Conservation (phyloP, 129 eudicot genomes). For the Helianthus tuberosus region DNA sequence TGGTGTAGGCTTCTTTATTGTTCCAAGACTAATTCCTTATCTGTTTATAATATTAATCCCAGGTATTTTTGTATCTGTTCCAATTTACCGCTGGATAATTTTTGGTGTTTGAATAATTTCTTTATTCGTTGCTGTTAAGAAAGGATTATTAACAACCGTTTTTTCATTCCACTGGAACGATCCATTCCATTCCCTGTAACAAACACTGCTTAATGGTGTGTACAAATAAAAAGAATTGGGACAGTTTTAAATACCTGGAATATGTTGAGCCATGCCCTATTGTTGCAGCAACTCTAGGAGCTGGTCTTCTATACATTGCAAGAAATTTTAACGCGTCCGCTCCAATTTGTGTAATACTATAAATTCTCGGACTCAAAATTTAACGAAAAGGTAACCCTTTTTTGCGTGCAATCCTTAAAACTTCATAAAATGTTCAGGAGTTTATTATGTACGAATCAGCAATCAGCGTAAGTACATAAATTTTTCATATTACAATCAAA, state of each 20-base stretch:
- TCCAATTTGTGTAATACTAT: slow-evolving; percentile 67
- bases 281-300: slow-evolving; percentile 77
- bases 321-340: slow-evolving; percentile 90
- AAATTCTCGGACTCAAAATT: too few species aligned
- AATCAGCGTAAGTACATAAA: background rate
- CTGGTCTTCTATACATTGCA: slow-evolving; percentile 77
- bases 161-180: background rate
- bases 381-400: too few species aligned
- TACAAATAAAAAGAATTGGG: background rate
- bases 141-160: too few species aligned
- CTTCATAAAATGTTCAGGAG: too few species aligned
- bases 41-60: too few species aligned
- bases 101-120: too few species aligned
- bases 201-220: background rate
- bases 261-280: slow-evolving; percentile 91
- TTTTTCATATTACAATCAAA: slow-evolving; percentile 72
- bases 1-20: too few species aligned
- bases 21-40: too few species aligned
- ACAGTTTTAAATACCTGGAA: slow-evolving; percentile 59
- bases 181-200: background rate
- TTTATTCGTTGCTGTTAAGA: too few species aligned
- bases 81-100: too few species aligned
- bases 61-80: too few species aligned
- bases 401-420: background rate
- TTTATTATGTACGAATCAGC: background rate